These are phyloP conservation scores for Catenaria anguillulae DNA, from an alignment of 371 early-diverging fungal genomes.

Conservation along the genomic window DNA sequence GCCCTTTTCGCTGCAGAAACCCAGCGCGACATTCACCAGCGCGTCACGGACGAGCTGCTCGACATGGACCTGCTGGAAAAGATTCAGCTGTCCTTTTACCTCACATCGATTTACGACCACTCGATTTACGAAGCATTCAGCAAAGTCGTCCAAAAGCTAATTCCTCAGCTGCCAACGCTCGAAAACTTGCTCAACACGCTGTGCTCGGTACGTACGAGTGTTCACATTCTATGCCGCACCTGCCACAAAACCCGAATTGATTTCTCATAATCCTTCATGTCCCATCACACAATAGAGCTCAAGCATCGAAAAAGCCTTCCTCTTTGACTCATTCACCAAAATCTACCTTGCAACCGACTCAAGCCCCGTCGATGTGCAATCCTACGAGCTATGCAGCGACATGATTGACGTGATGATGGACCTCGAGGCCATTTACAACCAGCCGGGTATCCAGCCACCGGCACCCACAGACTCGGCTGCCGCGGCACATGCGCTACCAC, in stretches of 20 bases:
- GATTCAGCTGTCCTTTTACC: constrained; percentile 63
- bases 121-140: constrained; percentile 89
- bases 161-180: constrained; percentile 69
- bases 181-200: constrained; percentile 85
- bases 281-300: constrained; percentile 66
- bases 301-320: constrained; percentile 85
- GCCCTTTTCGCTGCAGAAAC: constrained; percentile 44
- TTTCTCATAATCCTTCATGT: neutral
- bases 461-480: constrained; percentile 6
- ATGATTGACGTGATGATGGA: constrained; percentile 90
- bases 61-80: constrained; percentile 59
- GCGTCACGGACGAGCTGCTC: constrained; percentile 67
- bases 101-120: constrained; percentile 88
- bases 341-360: constrained; percentile 89
- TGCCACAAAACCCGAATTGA: neutral
- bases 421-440: constrained; percentile 46
- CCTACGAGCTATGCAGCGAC: constrained; percentile 81
- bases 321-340: constrained; percentile 77
- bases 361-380: constrained; percentile 83
- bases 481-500: too few relatives aligned
- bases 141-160: constrained; percentile 82
- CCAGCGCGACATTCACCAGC: constrained; percentile 78
- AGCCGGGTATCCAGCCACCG: neutral
- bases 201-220: constrained; percentile 65
- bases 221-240: neutral